These are phyloP conservation scores for Pleurotus tuoliensis DNA, from an alignment of 768 basidiomycete species.

Conservation along the genomic window DNA sequence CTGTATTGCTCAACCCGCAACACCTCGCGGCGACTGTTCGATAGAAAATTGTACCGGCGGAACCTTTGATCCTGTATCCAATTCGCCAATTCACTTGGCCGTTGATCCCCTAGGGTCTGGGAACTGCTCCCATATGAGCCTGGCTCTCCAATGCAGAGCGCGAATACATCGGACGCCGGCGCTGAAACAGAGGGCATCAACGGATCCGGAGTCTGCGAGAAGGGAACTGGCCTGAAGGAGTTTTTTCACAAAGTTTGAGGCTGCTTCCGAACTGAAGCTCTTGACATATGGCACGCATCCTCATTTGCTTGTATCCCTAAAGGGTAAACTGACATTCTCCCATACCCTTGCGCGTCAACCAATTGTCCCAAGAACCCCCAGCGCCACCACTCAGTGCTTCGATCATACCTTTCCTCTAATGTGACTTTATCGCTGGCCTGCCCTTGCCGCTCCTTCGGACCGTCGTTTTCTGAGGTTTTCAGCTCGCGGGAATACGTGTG, in stretches of 20 bases:
- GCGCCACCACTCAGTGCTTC: slow-evolving; percentile 4
- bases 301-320: slow-evolving; percentile 6
- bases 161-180: not conserved
- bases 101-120: too few species aligned
- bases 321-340: slow-evolving; percentile 7
- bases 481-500: slow-evolving; percentile 4
- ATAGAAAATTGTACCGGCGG: not conserved
- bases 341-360: not conserved
- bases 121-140: not conserved
- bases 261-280: not conserved
- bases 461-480: not conserved
- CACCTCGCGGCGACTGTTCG: not conserved
- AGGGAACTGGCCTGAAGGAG: not conserved
- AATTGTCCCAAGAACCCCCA: slow-evolving; percentile 5
- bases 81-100: too few species aligned
- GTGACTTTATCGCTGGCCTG: not conserved
- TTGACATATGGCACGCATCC: slow-evolving; percentile 8
- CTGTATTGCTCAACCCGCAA: too few species aligned
- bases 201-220: not conserved
- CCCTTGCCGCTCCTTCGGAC: slow-evolving; percentile 9
- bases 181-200: not conserved
- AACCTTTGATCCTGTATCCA: slow-evolving; percentile 1
- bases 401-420: not conserved
- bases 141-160: not conserved
- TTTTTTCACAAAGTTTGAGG: not conserved